phyloP scores from a whole-genome alignment of 2,329 filamentous ascomycete species.

The Microthyrium microscopicum region DNA sequence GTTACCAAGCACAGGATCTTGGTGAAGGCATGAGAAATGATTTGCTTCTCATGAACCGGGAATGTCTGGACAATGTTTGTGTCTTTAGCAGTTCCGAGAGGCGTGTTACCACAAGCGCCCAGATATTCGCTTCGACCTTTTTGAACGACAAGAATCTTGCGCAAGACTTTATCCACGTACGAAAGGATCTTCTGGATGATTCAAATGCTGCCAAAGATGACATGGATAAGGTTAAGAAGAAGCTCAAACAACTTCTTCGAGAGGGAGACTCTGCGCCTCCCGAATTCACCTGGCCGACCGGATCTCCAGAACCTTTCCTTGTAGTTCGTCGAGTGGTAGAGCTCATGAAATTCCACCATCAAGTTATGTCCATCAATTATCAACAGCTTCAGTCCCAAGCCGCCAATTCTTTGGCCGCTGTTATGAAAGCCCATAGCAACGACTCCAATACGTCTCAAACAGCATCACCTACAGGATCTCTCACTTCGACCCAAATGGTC shows the following conservation, averaged over 20 bases:
- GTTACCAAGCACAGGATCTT: conserved; percentile 89
- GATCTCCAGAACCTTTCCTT: conserved; percentile 84
- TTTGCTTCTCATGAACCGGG: conserved; percentile 77
- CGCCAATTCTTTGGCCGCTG: conserved; percentile 31
- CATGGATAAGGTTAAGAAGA: conserved; percentile 99
- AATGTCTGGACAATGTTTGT: conserved; percentile 79
- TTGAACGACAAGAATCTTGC: conserved; percentile 72
- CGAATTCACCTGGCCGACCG: conserved; percentile 95
- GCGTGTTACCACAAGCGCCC: conserved; percentile 84
- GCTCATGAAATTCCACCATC: conserved; percentile 92
- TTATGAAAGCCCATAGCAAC: conserved; percentile 2
- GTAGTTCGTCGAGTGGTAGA: conserved; percentile 86
- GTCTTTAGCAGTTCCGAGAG: conserved; percentile 94
- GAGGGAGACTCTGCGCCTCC: conserved; percentile 87
- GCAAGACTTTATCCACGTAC: conserved; percentile 72
- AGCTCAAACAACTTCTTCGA: conserved; percentile 79
- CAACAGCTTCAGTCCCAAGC: conserved; percentile 52
- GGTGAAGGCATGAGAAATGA: conserved; percentile 95
- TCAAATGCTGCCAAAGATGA: conserved; percentile 97
- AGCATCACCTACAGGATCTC: not conserved
- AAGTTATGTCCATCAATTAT: conserved; percentile 91
- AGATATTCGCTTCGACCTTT: conserved; percentile 88
- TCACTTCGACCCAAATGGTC: conserved; percentile 22
- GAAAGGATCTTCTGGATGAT: conserved; percentile 90
- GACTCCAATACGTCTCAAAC: not conserved